These are phyloP conservation scores for Hygrophoropsis aurantiaca DNA, from an alignment of 768 basidiomycete species.

Conservation along the genomic window DNA sequence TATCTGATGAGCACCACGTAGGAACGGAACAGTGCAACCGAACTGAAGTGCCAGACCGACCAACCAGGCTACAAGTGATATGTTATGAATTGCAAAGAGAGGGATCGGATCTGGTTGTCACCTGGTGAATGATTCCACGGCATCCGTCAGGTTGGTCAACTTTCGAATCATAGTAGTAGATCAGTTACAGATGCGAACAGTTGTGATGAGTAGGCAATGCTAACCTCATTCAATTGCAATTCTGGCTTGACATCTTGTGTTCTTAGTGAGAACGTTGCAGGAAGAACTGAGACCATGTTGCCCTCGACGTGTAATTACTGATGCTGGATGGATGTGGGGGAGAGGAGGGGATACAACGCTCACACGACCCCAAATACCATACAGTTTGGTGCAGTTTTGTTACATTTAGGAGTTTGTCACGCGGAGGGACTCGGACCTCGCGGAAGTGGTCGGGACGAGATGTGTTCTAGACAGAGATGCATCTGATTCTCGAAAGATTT, in stretches of 20 bases:
- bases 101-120: conserved; percentile 17
- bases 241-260: conserved; percentile 15
- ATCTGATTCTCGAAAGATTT: no score
- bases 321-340: conserved; percentile 4
- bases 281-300: conserved; percentile 31
- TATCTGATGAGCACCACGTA: conserved; percentile 60
- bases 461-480: no score
- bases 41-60: conserved; percentile 47
- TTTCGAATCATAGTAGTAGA: conserved; percentile 20
- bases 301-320: conserved; percentile 12
- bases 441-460: conserved; percentile 11
- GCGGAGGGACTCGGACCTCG: conserved; percentile 14
- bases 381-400: conserved; percentile 1
- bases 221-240: conserved; percentile 39
- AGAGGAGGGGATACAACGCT: conserved; percentile 8
- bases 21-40: conserved; percentile 67
- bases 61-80: conserved; percentile 40
- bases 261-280: conserved; percentile 11
- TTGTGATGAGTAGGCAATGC: conserved; percentile 2
- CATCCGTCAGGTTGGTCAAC: conserved; percentile 54
- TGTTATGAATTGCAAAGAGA: conserved; percentile 1
- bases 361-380: conserved; percentile 10
- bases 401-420: conserved; percentile 5
- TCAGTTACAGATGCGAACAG: conserved; percentile 6
- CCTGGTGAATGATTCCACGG: conserved; percentile 64